Evolutionary conservation across 257 asterid species (phyloP), one percentile per base, ranked within the genome.

Genomic region (Solanum habrochaites): DNA sequence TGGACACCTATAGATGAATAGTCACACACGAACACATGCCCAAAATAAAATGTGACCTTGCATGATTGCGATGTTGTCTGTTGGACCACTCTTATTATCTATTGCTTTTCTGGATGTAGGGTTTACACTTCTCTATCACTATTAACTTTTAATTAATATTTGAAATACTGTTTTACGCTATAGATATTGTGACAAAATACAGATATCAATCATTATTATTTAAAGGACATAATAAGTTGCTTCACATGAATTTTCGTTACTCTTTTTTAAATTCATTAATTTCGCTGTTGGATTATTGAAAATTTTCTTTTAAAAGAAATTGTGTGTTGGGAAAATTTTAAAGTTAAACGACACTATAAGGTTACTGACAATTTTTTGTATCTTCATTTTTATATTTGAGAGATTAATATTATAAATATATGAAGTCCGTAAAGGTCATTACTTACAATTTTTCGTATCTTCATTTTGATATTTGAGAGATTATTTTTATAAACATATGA

Each of bases 41-140:
- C 45, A 45, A 70, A 20, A 21, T 49, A 35, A 80, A 80, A 47
- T 35, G 49, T 64, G 37, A 66, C 15, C 7, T 67, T 31, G 67
- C 71, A 29, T 42, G 23, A 42, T 73, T 74, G 25, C 77, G 83
- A 70, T 16, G 27, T 83, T 86, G 86, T 80, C 40, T 27, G 74
- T 45, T 74, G 89, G 89, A 86, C 89, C 89, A 89, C 71, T 86
- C 71, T 29, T 86, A n/a, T 47, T 37, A 80, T 78, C 66, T 15
- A 49, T 4, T 49, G 69, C 42, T 45, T 80, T 80, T 80, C 27
- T 47, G 43, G 42, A 49, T 23, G 85, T 80, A 47, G 85, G 85
- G 85, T 80, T 25, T 15, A 31, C 13, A 29, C 13, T 75, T 75
- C 23, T 27, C 5, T 45, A 2, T 45, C 83, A 45, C n/a, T 45